A percentile compares a stretch with the other conserved stretches of the same genome.
Conservation (phyloP, 2,329 filamentous ascomycete species). For the Venturia carpophila region DNA sequence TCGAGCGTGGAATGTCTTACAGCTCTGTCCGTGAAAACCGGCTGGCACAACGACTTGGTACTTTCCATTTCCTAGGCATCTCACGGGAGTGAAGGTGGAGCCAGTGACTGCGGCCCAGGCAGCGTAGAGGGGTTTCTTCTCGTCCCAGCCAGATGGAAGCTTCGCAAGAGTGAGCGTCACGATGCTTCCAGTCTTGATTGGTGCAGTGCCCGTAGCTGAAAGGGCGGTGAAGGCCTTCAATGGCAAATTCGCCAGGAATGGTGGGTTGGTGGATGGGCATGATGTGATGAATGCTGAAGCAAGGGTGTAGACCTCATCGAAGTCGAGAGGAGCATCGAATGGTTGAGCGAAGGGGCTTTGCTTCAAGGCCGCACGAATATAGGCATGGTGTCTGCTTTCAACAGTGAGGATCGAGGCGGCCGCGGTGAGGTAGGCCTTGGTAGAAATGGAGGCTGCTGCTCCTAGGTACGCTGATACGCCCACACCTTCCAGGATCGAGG, state of each 20-base stretch:
- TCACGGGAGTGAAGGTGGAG: conserved; percentile 28
- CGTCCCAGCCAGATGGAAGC: conserved; percentile 18
- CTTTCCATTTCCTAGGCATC: conserved; percentile 23
- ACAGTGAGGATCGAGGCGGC: conserved; percentile 58
- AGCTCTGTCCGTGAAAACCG: conserved; percentile 33
- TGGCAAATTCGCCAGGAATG: conserved; percentile 38
- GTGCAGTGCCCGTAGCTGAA: conserved; percentile 16
- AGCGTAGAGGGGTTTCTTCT: conserved; percentile 26
- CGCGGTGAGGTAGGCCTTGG: conserved; percentile 51
- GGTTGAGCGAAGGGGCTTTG: conserved; percentile 50
- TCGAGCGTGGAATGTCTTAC: not conserved
- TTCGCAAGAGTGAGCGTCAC: conserved; percentile 24
- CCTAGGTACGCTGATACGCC: conserved; percentile 55
- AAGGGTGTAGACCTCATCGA: conserved; percentile 57
- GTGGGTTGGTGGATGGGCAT: conserved; percentile 47
- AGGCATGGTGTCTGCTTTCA: conserved; percentile 54
- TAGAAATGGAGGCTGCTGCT: conserved; percentile 51
- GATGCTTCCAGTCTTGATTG: conserved; percentile 20
- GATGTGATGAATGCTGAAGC: conserved; percentile 53
- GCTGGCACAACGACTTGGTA: conserved; percentile 26
- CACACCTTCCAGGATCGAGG: conserved; percentile 48
- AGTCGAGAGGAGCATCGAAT: conserved; percentile 52
- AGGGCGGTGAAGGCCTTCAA: conserved; percentile 54
- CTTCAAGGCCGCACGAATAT: conserved; percentile 46
- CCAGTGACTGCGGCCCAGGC: conserved; percentile 35